Base-by-base conservation (phyloP, 345 rosid species). In the Diplotaxis tenuifolia region DNA sequence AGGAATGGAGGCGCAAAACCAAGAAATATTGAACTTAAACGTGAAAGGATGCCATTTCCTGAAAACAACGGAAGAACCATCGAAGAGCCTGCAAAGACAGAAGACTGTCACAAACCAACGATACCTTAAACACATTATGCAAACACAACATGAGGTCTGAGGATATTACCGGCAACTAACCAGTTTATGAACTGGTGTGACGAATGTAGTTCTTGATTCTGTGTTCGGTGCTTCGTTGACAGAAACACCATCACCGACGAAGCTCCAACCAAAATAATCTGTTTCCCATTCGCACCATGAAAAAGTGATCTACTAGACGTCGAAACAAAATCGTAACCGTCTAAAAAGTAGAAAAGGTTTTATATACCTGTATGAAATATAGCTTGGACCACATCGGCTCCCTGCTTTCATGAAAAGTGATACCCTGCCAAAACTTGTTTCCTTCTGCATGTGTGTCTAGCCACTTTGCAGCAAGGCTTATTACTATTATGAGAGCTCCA, bases 1-100 rank as follows among this genome's bases (percentile, higher is more conserved):
- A 93, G 94, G 75, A 93, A 93, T 7, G 91, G 70, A 11, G 98
- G 98, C 9, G 96, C 96, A 61, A 91, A 90, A 64, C 98, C 97
- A 73, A 89, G 96, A 85, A 83, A 88, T 71, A 93, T 88, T 36
- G 98, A 89, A 77, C 86, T 85, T 38, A 93, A 84, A 18, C 98
- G 83, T 36, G 97, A 84, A 70, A 93, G 79, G 62, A 91, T 83
- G 73, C 84, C 78, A 70, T 75, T 84, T 56, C 82, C 92, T 60
- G 96, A 93, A 80, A 91, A 86, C 74, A 91, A 74, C 8, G 98
- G 98, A 68, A 91, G 87, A 78, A 87, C 83, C 87, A 89, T 84
- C 5, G 96, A 88, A 73, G 84, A 78, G 71, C 94, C 98, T 89
- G 73, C 75, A 81, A 20, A 36, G 42, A 80, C 23, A 80, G 78